Evolutionary conservation across 768 basidiomycete species (phyloP), one percentile per base, ranked within the genome.

Genomic region (Tylopilus intermedius): DNA sequence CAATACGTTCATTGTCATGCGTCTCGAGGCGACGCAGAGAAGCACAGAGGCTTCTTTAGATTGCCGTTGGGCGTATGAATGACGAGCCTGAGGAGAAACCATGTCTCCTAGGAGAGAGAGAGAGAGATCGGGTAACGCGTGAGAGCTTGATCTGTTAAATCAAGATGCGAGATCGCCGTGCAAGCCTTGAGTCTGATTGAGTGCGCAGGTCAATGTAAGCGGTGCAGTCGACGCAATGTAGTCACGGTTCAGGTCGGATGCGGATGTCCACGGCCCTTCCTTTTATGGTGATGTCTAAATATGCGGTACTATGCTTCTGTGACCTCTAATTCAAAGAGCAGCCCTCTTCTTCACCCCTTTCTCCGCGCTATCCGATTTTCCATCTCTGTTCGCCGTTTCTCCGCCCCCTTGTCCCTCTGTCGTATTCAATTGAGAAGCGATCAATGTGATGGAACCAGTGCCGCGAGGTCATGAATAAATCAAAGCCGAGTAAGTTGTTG

Each of bases 401-500:
- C 47, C 58, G 43, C 46, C 39, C 45, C 52, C 54, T 45, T 45
- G 50, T 35, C 45, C 58, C 54, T 62, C 65, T 69, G 49, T 48
- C 49, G 57, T 47, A 66, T 64, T 67, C 51, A 61, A 68, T 66
- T 58, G 55, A 65, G 70, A 69, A 70, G 57, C 60, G 50, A 57
- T 49, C 47, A 49, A 50, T 47, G 54, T 43, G 49, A 56, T 42
- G 49, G 22, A 51, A 61, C 60, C 64, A 69, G 63, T 57, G 66
- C 57, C 56, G 57, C 58, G 66, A 62, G 58, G 67, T 72, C 64
- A 76, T 74, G 71, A 56, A 77, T 74, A 79, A 77, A 79, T 86
- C 72, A 90, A 73, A 79, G 73, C 60, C 84, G 80, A 74, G 80
- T 83, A 70, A 86, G 80, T 70, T 72, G 75, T 78, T 82, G 82